Evolutionary conservation across 371 early-diverging fungal genomes (phyloP), one percentile per base, ranked within the genome.

Genomic region (Apophysomyces variabilis): DNA sequence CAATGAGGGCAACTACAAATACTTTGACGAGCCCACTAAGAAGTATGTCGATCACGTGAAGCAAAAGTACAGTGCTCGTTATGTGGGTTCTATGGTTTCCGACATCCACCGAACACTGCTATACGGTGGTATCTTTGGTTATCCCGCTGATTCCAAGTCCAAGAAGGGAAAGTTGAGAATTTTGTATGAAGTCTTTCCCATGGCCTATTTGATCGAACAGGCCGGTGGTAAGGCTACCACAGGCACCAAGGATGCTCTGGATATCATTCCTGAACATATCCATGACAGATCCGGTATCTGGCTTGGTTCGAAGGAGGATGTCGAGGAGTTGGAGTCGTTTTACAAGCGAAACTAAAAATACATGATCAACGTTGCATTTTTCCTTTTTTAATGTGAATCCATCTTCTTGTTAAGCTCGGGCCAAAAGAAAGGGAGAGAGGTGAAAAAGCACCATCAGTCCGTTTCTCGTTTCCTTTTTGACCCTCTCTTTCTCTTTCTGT

Each of bases 31-130:
- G 16, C 90, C 96, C 16, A 90, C 92, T 74, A 91, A 89, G 67
- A 91, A 90, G 60, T 99, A 99, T 79, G 90, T 99, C 64, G 87
- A 93, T 68, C 77, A 86, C 7, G 79, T 99, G 82, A 95, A 91
- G 82, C 88, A 92, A 61, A 95, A 96, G 13, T 99, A 97, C 84
- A 91, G 93, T 18, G 95, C 97, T 21, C 91, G 99, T 74, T 99
- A 99, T 80, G 95, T 97, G 50, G 99, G 99, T 13, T 95, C 95
- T 61, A 98, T 99, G 99, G 99, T 99, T 21, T 97, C 98, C 64
- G 99, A 99, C 85, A 96, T 99, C 37, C 99, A 98, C 87, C 90
- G 99, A 69, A 99, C 99, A 16, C 79, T 99, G 56, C 85, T 98
- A 43, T 98, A 98, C 69, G 99, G 72, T 72, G 94, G 94, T 61